Conservation (phyloP, 768 basidiomycete genomes). For the Chalciporus sphaerocephalus region DNA sequence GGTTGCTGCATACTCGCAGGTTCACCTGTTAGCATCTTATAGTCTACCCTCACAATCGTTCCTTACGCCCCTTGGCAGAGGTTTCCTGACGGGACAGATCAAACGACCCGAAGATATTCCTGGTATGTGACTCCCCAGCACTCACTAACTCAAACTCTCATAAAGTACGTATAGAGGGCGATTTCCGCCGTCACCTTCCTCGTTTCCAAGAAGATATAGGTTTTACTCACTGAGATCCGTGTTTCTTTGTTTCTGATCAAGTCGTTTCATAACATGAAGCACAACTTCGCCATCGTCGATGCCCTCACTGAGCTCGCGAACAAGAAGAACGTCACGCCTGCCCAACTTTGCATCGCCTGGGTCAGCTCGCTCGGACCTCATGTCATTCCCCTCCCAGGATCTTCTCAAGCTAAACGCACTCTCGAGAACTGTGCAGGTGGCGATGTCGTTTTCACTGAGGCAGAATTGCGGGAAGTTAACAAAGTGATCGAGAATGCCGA, state of each 20-base stretch:
- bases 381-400: too few relatives aligned
- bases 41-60: conserved; percentile 11
- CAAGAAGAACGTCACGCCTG: conserved; percentile 40
- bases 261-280: conserved; percentile 32
- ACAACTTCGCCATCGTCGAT: conserved; percentile 45
- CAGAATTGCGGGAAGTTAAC: conserved; percentile 40
- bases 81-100: conserved; percentile 50
- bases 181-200: conserved; percentile 36
- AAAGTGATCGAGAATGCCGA: conserved; percentile 32
- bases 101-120: conserved; percentile 36
- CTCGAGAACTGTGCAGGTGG: conserved; percentile 43
- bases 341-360: too few relatives aligned
- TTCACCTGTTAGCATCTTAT: too few relatives aligned
- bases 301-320: conserved; percentile 37
- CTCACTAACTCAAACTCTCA: background rate
- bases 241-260: background rate
- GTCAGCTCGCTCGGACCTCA: too few relatives aligned
- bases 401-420: conserved; percentile 38
- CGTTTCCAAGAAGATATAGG: conserved; percentile 43
- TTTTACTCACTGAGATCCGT: conserved; percentile 2
- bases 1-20: conserved; percentile 60
- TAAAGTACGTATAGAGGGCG: conserved; percentile 35
- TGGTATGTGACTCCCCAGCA: conserved; percentile 14
- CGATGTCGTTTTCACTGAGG: conserved; percentile 37
- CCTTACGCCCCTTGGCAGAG: conserved; percentile 49